Conservation (phyloP, 208 protist genomes). For the Wallacemonas rigidus region DNA sequence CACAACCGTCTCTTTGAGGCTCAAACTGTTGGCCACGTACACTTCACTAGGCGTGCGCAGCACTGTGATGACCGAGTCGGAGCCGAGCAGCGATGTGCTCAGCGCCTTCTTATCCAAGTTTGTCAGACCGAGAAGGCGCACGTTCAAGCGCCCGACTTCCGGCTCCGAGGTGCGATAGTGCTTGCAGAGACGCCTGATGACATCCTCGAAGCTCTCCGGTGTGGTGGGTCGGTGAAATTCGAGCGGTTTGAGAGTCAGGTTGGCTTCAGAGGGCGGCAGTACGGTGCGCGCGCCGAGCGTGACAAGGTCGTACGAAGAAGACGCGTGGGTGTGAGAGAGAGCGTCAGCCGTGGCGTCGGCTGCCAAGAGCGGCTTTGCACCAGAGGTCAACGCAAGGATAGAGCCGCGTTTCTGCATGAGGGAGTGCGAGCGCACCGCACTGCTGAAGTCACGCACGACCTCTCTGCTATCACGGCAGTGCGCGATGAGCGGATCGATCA, state of each 20-base stretch:
- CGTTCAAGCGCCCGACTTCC: slow-evolving; percentile 26
- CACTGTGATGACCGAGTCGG: slow-evolving; percentile 59
- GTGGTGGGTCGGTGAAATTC: slow-evolving; percentile 27
- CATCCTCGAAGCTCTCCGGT: slow-evolving; percentile 59
- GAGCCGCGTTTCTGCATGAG: not conserved
- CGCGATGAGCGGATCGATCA: slow-evolving; percentile 71
- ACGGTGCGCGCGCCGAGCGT: slow-evolving; percentile 2
- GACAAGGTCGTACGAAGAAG: not conserved
- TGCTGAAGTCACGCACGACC: slow-evolving; percentile 3
- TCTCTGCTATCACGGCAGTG: slow-evolving; percentile 54
- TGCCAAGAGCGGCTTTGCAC: not conserved
- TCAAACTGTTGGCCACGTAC: slow-evolving; percentile 37
- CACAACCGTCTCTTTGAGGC: slow-evolving; percentile 50
- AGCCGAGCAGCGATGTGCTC: slow-evolving; percentile 54
- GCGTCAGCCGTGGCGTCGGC: not conserved
- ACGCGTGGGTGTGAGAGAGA: not conserved
- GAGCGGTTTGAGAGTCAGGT: slow-evolving; percentile 21
- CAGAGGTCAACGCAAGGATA: not conserved
- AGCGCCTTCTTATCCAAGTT: slow-evolving; percentile 48
- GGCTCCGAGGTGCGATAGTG: slow-evolving; percentile 61
- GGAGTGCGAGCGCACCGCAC: not conserved
- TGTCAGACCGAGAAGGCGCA: slow-evolving; percentile 72
- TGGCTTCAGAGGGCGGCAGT: not conserved
- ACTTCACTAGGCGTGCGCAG: slow-evolving; percentile 63
- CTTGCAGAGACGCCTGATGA: slow-evolving; percentile 49